Evolutionary conservation across 2,329 filamentous ascomycete genomes (phyloP).

Genomic region (Aspergillus quadricinctus): DNA sequence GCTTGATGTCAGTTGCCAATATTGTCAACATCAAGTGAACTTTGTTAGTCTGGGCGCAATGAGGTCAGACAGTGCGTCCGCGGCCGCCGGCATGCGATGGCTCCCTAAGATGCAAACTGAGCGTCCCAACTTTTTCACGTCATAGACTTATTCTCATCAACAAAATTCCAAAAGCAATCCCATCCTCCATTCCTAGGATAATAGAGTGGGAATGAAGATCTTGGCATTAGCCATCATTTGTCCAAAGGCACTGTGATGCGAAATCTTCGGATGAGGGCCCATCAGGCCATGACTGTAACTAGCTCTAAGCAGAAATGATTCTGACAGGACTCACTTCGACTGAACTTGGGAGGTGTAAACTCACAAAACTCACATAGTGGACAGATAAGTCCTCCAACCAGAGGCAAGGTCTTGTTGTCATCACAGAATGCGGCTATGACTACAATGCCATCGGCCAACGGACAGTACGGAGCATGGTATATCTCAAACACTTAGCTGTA

Average conservation of each 20-base stretch:
- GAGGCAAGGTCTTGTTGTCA: conserved; percentile 7
- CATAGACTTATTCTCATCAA: background rate
- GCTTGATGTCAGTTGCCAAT: conserved; percentile 47
- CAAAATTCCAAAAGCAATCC: conserved; percentile 38
- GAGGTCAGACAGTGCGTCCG: conserved; percentile 48
- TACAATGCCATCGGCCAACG: conserved; percentile 62
- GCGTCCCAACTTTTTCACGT: conserved; percentile 21
- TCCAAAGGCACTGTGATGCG: conserved; percentile 15
- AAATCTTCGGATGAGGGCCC: background rate
- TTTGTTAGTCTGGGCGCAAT: conserved; percentile 73
- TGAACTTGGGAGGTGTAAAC: conserved; percentile 15
- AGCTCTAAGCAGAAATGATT: conserved; percentile 29
- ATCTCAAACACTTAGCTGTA: conserved; percentile 54
- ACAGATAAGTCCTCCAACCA: conserved; percentile 29
- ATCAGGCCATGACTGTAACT: background rate
- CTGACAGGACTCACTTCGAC: conserved; percentile 43
- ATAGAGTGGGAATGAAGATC: conserved; percentile 69
- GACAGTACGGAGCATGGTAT: conserved; percentile 86
- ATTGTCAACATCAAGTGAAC: conserved; percentile 56
- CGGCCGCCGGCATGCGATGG: conserved; percentile 54
- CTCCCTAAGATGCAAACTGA: conserved; percentile 78
- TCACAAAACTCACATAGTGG: conserved; percentile 39
- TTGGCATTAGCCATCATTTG: conserved; percentile 38
- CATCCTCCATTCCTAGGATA: conserved; percentile 69
- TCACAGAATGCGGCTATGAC: conserved; percentile 46